Evolutionary conservation across 305 asterid species (phyloP).

Genomic region (Andrographis paniculata): DNA sequence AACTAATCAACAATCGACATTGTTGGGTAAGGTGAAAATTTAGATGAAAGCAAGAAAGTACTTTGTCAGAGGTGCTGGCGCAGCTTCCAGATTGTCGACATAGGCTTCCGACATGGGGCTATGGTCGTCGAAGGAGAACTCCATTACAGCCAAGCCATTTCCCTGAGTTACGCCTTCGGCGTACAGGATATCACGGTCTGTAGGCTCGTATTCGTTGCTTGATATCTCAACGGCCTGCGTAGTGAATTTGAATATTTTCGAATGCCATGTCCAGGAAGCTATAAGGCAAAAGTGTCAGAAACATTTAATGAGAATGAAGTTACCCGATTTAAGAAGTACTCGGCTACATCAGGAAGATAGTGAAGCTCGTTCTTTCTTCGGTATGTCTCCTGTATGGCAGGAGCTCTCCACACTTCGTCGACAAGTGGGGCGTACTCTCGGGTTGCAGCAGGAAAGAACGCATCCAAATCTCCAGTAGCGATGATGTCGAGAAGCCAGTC

Average conservation of each 20-base stretch:
- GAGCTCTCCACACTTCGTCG: conserved; percentile 94
- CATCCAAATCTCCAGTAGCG: conserved; percentile 95
- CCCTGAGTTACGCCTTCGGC: conserved; percentile 98
- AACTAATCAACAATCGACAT: too few species aligned
- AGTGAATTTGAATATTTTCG: too few species aligned
- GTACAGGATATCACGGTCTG: conserved; percentile 78
- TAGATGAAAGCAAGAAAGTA: conserved; percentile 7
- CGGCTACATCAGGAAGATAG: conserved; percentile 87
- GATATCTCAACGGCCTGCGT: conserved; percentile 87
- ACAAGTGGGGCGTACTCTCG: conserved; percentile 98
- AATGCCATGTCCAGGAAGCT: too few species aligned
- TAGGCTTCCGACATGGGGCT: conserved; percentile 92
- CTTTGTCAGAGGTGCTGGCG: conserved; percentile 69
- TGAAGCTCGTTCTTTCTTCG: conserved; percentile 74
- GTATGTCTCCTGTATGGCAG: conserved; percentile 83
- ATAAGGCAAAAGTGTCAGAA: background rate
- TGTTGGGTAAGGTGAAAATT: too few species aligned
- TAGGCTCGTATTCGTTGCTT: conserved; percentile 93
- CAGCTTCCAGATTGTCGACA: conserved; percentile 66
- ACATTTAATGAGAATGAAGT: conserved; percentile 5
- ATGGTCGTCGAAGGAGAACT: conserved; percentile 84
- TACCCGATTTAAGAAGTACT: conserved; percentile 91
- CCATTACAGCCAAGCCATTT: conserved; percentile 85
- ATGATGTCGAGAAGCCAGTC: conserved; percentile 95
- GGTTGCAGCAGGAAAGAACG: conserved; percentile 94